Evolutionary conservation across 2,329 filamentous ascomycete genomes (phyloP), one percentile per base, ranked within the genome.

Genomic region (Phyllosticta citrichinensis): DNA sequence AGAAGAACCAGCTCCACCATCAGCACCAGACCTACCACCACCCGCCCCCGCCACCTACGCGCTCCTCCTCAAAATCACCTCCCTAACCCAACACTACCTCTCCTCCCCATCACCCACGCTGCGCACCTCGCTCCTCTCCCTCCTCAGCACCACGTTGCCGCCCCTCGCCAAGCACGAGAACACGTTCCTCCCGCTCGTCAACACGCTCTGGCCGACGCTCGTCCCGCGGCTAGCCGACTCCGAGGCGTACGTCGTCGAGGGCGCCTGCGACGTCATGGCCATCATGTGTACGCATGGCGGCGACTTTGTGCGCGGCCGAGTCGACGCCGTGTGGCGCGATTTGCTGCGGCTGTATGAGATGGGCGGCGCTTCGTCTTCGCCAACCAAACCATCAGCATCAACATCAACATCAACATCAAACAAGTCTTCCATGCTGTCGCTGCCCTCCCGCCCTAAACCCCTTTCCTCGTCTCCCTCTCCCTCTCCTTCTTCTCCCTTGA

Each of bases 121-220:
- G 9, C 86, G 93, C 51, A 85, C 85, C 30, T 89, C 87, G 0
- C 81, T 99, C 3, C 83, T 99, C 10, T 82, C 84, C 17, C 83
- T 97, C 5, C 82, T 97, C 12, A 77, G 81, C 25, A 90, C 86
- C 0, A 87, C 91, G 2, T 82, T 87, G 4, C 83, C 87, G 0
- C 81, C 88, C 0, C 82, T 99, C 2, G 83, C 87, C 0, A 80
- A 79, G 3, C 86, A 97, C 65, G 88, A 96, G 70, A 86, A 92
- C 63, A 84, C 85, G 0, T 97, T 96, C 70, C 76, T 99, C 1
- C 94, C 94, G 0, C 80, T 97, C 0, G 85, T 97, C 66, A 94
- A 97, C 73, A 87, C 88, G 2, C 79, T 97, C 8, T 99, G 93
- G 93, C 91, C 92, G 0, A 87, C 95, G 6, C 77, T 96, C 5